phyloP scores from a whole-genome alignment of 805 yeast genomes.

The Kregervanrija fluxuum region DNA sequence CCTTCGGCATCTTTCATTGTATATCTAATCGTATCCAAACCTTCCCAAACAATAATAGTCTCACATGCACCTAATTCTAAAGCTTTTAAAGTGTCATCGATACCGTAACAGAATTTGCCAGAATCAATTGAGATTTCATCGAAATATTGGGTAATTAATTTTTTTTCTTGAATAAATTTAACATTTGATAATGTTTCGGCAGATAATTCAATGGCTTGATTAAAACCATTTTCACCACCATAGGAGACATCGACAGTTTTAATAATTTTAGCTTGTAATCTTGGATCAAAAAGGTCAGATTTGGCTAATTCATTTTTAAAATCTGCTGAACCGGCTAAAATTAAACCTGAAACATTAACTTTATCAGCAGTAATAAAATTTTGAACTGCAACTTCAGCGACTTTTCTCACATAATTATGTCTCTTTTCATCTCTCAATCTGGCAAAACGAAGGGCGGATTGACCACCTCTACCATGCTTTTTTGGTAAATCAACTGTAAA shows the following conservation, averaged over 20 bases:
- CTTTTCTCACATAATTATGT: conserved; percentile 97
- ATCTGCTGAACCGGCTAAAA: conserved; percentile 98
- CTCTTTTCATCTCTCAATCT: conserved; percentile 98
- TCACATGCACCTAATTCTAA: conserved; percentile 95
- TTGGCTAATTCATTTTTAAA: conserved; percentile 91
- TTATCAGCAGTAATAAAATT: conserved; percentile 93
- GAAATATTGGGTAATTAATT: conserved; percentile 82
- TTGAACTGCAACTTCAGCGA: conserved; percentile 97
- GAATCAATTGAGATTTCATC: conserved; percentile 97
- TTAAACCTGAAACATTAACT: conserved; percentile 88
- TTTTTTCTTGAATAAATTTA: conserved; percentile 97
- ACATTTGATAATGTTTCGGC: conserved; percentile 97
- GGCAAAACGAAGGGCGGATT: conserved; percentile 97
- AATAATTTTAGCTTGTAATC: conserved; percentile 80
- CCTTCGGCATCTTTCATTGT: conserved; percentile 81
- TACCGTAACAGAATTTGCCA: conserved; percentile 96
- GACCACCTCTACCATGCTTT: conserved; percentile 99
- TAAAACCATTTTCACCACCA: conserved; percentile 99
- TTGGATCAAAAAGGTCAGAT: conserved; percentile 87
- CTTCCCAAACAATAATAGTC: conserved; percentile 85
- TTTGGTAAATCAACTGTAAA: conserved; percentile 97
- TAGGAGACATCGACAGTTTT: conserved; percentile 95
- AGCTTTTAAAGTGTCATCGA: conserved; percentile 94
- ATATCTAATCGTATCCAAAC: conserved; percentile 78
- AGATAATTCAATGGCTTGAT: conserved; percentile 96